Evolutionary conservation across 2,329 filamentous ascomycete genomes (phyloP).

Genomic region (Phymatotrichopsis omnivora): DNA sequence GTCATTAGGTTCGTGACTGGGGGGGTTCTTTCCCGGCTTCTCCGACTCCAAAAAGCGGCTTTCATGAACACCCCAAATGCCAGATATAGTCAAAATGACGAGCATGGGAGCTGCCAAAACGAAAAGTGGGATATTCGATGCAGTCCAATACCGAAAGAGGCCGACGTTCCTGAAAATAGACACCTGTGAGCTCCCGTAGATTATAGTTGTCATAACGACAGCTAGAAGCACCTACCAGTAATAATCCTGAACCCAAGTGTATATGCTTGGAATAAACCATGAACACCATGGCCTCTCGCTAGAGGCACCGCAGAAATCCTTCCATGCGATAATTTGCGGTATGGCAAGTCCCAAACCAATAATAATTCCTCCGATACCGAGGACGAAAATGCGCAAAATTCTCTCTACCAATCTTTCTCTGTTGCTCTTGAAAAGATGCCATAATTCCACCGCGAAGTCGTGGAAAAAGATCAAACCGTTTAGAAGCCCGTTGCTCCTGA

Average conservation of each 20-base stretch:
- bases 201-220: neutral
- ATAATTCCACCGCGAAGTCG: slow-evolving; percentile 39
- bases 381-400: slow-evolving; percentile 46
- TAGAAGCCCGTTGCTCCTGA: slow-evolving; percentile 79
- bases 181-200: neutral
- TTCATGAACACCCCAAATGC: slow-evolving; percentile 36
- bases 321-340: slow-evolving; percentile 68
- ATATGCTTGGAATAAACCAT: slow-evolving; percentile 69
- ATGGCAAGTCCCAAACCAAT: slow-evolving; percentile 57
- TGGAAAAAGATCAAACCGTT: slow-evolving; percentile 67
- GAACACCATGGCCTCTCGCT: slow-evolving; percentile 61
- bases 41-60: too few species aligned
- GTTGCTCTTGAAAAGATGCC: neutral
- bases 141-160: slow-evolving; percentile 81
- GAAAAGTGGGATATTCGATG: slow-evolving; percentile 79
- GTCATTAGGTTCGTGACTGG: slow-evolving; percentile 10
- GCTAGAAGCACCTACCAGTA: slow-evolving; percentile 65
- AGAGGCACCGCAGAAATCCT: slow-evolving; percentile 51
- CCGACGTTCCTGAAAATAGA: slow-evolving; percentile 62
- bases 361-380: slow-evolving; percentile 55
- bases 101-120: slow-evolving; percentile 71
- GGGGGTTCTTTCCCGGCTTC: too few species aligned
- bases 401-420: slow-evolving; percentile 31
- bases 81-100: slow-evolving; percentile 54
- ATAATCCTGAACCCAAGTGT: slow-evolving; percentile 73